Evolutionary conservation across 169 alveolate genomes (phyloP).

Genomic region (Eimeria praecox): DNA sequence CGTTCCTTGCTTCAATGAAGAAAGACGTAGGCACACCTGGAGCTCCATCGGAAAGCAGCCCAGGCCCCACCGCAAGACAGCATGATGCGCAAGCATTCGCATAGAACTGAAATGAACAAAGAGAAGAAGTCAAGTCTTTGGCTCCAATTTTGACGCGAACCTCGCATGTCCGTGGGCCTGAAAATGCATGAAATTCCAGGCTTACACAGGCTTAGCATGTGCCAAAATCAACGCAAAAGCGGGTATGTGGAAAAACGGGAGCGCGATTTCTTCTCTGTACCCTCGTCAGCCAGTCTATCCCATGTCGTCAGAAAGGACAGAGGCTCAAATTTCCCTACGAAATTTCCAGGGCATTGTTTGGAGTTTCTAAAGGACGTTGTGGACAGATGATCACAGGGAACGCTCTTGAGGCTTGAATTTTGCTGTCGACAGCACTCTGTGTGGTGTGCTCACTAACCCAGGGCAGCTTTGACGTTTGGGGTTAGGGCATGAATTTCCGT

Average conservation of each 20-base stretch:
- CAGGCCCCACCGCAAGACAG: slow-evolving; percentile 97
- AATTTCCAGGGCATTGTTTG: not conserved
- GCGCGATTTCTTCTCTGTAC: not conserved
- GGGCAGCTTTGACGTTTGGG: slow-evolving; percentile 91
- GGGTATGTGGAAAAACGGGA: not conserved
- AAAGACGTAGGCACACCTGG: slow-evolving; percentile 91
- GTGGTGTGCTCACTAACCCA: slow-evolving; percentile 83
- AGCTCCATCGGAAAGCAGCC: slow-evolving; percentile 92
- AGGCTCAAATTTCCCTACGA: not conserved
- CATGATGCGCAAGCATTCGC: slow-evolving; percentile 95
- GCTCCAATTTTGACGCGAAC: slow-evolving; percentile 94
- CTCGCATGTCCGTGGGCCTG: slow-evolving; percentile 94
- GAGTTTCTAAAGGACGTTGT: not conserved
- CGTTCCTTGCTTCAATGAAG: slow-evolving; percentile 94
- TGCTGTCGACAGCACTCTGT: not conserved
- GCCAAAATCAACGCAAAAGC: not conserved
- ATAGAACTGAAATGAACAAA: slow-evolving; percentile 91
- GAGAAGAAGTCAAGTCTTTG: slow-evolving; percentile 94
- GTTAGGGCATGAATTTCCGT: slow-evolving; percentile 93
- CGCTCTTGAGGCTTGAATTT: not conserved
- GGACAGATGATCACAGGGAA: not conserved
- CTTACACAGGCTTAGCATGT: not conserved
- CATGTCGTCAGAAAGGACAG: not conserved
- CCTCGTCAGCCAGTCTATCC: not conserved
- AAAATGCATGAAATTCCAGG: not conserved